phyloP scores from a whole-genome alignment of 2,329 filamentous ascomycete species.

The Fusarium secorum region DNA sequence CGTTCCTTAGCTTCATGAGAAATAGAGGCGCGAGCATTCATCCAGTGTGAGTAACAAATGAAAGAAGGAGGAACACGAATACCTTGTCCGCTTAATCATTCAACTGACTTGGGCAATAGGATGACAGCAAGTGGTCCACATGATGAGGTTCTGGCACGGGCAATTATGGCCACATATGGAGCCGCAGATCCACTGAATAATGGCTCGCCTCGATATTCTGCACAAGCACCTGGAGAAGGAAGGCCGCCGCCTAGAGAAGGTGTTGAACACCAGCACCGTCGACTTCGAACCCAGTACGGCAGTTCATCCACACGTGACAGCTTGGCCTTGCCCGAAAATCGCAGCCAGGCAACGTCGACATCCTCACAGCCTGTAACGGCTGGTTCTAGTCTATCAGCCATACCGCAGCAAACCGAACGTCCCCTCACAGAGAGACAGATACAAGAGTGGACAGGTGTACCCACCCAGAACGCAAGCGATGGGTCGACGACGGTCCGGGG shows the following conservation, averaged over 20 bases:
- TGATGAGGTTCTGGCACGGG: slow-evolving; percentile 36
- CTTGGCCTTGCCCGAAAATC: neutral
- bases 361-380: neutral
- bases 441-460: slow-evolving; percentile 3
- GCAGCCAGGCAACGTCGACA: neutral
- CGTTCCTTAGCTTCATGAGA: slow-evolving; percentile 46
- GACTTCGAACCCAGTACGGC: slow-evolving; percentile 42
- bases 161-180: slow-evolving; percentile 14
- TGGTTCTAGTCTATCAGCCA: slow-evolving; percentile 1
- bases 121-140: neutral
- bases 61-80: neutral
- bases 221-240: slow-evolving; percentile 27
- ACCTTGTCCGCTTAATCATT: neutral
- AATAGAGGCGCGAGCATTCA: slow-evolving; percentile 36
- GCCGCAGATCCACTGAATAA: slow-evolving; percentile 27
- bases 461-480: neutral
- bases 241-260: slow-evolving; percentile 43
- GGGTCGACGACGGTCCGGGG: neutral
- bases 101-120: slow-evolving; percentile 25
- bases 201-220: slow-evolving; percentile 18
- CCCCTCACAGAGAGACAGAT: neutral
- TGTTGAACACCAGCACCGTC: slow-evolving; percentile 42
- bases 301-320: slow-evolving; percentile 13
- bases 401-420: slow-evolving; percentile 14
- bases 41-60: slow-evolving; percentile 32